Percentiles rank a stretch among this genome's conserved stretches.
Conservation (phyloP, 2,329 filamentous ascomycete species). For the Clarireedia monteithiana region DNA sequence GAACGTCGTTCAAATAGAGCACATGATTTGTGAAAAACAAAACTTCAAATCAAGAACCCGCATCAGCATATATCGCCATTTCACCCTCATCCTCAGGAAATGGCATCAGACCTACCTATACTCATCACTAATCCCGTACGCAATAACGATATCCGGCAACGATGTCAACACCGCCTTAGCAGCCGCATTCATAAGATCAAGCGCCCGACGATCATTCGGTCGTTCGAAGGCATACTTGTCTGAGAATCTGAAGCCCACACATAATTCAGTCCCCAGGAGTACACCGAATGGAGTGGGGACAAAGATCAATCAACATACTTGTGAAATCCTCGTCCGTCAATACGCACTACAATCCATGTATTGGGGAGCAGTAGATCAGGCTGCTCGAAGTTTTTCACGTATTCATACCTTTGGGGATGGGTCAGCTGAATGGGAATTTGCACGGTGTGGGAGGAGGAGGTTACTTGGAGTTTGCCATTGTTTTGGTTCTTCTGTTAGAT, state of each 20-base stretch:
- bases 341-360: slow-evolving; percentile 90
- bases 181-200: slow-evolving; percentile 91
- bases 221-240: slow-evolving; percentile 80
- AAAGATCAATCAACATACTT: slow-evolving; percentile 49
- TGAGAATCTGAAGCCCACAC: slow-evolving; percentile 53
- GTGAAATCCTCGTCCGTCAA: slow-evolving; percentile 91
- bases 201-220: slow-evolving; percentile 80
- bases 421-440: neutral
- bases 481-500: neutral
- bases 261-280: neutral
- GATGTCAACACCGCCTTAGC: slow-evolving; percentile 79
- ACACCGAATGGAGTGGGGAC: neutral
- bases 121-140: slow-evolving; percentile 92
- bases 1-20: slow-evolving; percentile 77
- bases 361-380: slow-evolving; percentile 73
- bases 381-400: slow-evolving; percentile 85
- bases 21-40: slow-evolving; percentile 79
- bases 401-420: slow-evolving; percentile 64
- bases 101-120: slow-evolving; percentile 51
- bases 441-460: neutral
- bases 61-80: neutral
- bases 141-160: slow-evolving; percentile 76
- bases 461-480: slow-evolving; percentile 28
- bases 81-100: neutral
- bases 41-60: slow-evolving; percentile 43